A percentile compares a stretch with the other conserved stretches of the same genome.
Conservation (phyloP, 192 early-diverging fungal species). For the Helicostylum pulchrum region DNA sequence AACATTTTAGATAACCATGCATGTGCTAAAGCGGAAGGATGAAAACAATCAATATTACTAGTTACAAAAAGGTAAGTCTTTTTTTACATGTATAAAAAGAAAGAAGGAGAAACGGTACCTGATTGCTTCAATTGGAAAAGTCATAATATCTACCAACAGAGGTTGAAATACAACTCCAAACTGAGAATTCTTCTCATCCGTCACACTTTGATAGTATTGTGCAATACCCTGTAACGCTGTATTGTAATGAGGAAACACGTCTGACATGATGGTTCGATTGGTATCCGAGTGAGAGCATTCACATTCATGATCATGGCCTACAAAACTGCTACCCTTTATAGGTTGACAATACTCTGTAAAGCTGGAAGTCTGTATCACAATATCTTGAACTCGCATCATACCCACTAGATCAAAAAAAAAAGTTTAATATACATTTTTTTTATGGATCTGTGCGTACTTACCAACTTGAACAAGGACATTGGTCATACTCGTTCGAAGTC, state of each 20-base stretch:
- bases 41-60: conserved; percentile 59
- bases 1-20: conserved; percentile 31
- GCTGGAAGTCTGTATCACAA: conserved; percentile 35
- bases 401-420: conserved; percentile 23
- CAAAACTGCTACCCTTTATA: conserved; percentile 30
- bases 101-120: conserved; percentile 14
- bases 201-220: conserved; percentile 24
- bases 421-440: background rate
- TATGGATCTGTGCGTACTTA: conserved; percentile 22
- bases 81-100: no score
- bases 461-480: conserved; percentile 47
- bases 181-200: conserved; percentile 1
- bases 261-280: conserved; percentile 44
- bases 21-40: conserved; percentile 42
- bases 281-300: conserved; percentile 29
- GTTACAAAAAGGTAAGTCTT: background rate
- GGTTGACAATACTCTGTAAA: conserved; percentile 26
- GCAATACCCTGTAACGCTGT: conserved; percentile 35
- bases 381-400: conserved; percentile 26
- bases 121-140: conserved; percentile 42
- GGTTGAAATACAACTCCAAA: conserved; percentile 55
- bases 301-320: conserved; percentile 34
- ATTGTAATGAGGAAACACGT: conserved; percentile 42
- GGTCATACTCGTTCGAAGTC: conserved; percentile 35
- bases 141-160: conserved; percentile 30